A percentile compares a stretch with the other conserved stretches of the same genome.
Conservation (phyloP, 179 eudicot genomes). For the Beta macrorhiza region DNA sequence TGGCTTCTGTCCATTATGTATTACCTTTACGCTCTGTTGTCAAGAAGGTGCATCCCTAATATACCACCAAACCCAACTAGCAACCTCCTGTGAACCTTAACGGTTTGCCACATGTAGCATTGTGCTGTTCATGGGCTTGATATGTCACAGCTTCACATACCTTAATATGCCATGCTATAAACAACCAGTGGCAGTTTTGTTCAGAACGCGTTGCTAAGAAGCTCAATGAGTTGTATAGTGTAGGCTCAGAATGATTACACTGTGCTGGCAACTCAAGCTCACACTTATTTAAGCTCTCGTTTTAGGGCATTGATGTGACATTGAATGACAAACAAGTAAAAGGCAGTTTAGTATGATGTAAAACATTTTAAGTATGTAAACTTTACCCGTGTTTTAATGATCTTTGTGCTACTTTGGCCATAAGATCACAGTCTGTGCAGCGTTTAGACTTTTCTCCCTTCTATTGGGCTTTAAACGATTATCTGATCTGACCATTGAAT, state of each 20-base stretch:
- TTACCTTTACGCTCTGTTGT: background rate
- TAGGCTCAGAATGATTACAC: background rate
- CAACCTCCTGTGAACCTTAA: background rate
- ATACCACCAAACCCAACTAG: background rate
- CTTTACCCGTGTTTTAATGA: background rate
- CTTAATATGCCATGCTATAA: background rate
- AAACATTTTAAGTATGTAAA: background rate
- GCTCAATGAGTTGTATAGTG: background rate
- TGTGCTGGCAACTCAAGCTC: background rate
- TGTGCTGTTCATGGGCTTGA: background rate
- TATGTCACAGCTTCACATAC: background rate
- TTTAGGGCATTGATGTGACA: background rate
- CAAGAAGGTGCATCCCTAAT: background rate
- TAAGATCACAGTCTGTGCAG: background rate
- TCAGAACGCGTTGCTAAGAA: background rate
- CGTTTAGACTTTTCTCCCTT: background rate
- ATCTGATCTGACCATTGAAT: slow-evolving; percentile 9
- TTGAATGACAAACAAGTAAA: background rate
- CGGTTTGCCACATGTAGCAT: background rate
- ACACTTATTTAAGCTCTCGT: background rate
- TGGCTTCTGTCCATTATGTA: background rate
- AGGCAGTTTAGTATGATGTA: background rate
- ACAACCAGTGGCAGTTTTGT: background rate
- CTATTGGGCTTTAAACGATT: background rate
- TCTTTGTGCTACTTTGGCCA: background rate